Conservation (phyloP, 1,139 yeast genomes). For the Lodderomyces oxycetoniae region DNA sequence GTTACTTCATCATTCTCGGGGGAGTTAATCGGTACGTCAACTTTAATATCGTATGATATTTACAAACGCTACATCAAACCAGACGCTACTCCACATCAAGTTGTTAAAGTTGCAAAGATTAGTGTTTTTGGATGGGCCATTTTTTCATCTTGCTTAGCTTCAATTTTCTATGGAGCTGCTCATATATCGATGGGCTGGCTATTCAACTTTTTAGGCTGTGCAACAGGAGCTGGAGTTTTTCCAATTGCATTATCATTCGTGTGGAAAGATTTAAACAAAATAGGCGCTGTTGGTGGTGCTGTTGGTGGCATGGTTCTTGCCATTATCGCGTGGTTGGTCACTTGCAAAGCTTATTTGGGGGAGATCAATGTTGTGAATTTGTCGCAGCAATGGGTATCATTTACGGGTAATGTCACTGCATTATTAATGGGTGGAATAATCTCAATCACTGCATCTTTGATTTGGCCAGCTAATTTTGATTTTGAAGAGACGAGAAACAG, state of each 20-base stretch:
- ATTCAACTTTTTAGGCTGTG: constrained; percentile 37
- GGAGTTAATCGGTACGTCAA: constrained; percentile 45
- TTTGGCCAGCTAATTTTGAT: constrained; percentile 36
- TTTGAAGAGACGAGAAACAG: constrained; percentile 30
- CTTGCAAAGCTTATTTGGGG: constrained; percentile 22
- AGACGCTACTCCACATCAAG: constrained; percentile 35
- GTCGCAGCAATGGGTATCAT: constrained; percentile 19
- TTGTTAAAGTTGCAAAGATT: constrained; percentile 36
- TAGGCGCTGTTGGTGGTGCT: constrained; percentile 29
- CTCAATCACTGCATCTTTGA: constrained; percentile 23
- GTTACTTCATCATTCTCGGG: constrained; percentile 48
- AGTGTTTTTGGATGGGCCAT: constrained; percentile 28
- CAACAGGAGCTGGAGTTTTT: constrained; percentile 33
- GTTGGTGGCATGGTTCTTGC: constrained; percentile 24
- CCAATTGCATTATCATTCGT: constrained; percentile 39
- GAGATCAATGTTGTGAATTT: constrained; percentile 19
- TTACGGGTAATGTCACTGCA: constrained; percentile 18
- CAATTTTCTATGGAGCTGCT: constrained; percentile 36
- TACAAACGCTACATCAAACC: constrained; percentile 43
- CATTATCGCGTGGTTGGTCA: constrained; percentile 19
- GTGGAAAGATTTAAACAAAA: constrained; percentile 33
- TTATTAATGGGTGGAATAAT: constrained; percentile 28
- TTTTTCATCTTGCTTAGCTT: constrained; percentile 35
- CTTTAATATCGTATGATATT: constrained; percentile 43
- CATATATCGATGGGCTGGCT: constrained; percentile 26